Base-by-base conservation (phyloP, 179 eudicot species). In the Camellia oleifera region DNA sequence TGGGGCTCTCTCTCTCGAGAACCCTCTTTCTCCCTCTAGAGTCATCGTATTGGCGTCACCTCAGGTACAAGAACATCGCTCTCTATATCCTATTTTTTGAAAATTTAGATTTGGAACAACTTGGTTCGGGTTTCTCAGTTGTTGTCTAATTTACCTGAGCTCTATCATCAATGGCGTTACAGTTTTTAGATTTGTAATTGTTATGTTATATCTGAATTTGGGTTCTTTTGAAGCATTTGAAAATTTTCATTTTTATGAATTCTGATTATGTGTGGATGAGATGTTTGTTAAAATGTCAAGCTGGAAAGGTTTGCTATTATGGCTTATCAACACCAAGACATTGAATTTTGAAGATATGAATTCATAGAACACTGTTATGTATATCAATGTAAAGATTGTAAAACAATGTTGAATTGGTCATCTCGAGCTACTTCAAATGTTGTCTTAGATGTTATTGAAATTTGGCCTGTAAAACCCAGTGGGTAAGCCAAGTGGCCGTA, bases 261-360 rank as follows among this genome's bases (percentile, higher is more conserved):
- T 20, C 56, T 50, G 14, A 20, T 72, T 72, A 0, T 9, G 11
- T 52, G 26, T n/a, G 42, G 12, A 52, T 50, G 60, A 72, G 5
- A 3, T 72, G 60, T 72, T 72, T 72, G 75, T 50, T 50, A 72
- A 72, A 72, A 50, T 72, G 60, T 11, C 75, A 50, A 48, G 42
- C 42, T 52, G 57, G 52, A 72, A 7, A 18, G n/a, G 44, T 50
- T 72, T 10, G 26, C 42, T 18, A 4, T 72, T 72, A 20, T 17
- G 14, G 48, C 11, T 26, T 32, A 7, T 40, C 0, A 0, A 67
- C n/a, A 67, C 2, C 11, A 52, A 52, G 60, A 18, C 42, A 72
- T 48, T 72, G 8, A 18, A 48, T 48, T 23, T 2, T 18, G 1
- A 65, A 61, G 69, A 65, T 45, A 44, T 44, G 54, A 45, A 17